These are phyloP conservation scores for Clavariopsis aquatica DNA, from an alignment of 495 filamentous ascomycete genomes.

Conservation along the genomic window DNA sequence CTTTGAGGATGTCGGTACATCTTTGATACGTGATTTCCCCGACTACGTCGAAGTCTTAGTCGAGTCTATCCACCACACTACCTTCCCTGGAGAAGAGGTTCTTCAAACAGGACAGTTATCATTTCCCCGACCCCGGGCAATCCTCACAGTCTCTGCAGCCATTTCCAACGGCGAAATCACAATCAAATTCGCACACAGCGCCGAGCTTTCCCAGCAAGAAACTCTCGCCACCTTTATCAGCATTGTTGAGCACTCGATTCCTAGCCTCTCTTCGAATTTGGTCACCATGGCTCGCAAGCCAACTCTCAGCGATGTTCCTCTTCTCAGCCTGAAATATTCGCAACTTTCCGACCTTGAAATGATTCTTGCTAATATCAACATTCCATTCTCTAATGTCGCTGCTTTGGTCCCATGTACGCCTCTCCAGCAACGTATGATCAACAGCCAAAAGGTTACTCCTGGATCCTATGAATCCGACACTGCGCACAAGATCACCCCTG, in stretches of 20 bases:
- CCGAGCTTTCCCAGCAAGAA: constrained; percentile 57
- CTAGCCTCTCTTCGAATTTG: constrained; percentile 53
- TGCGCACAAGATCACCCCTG: constrained; percentile 49
- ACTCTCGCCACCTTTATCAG: constrained; percentile 60
- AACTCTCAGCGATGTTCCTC: constrained; percentile 48
- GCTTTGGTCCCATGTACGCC: constrained; percentile 51
- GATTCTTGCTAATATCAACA: constrained; percentile 45
- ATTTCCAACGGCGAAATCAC: constrained; percentile 61
- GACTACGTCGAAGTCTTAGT: constrained; percentile 10
- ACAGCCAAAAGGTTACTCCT: constrained; percentile 52
- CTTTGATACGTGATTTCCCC: constrained; percentile 3
- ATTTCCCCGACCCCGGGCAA: constrained; percentile 12
- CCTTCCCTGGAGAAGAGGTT: constrained; percentile 1
- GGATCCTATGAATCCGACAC: constrained; percentile 52
- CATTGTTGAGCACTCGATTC: constrained; percentile 57
- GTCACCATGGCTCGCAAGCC: constrained; percentile 51
- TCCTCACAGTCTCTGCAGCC: constrained; percentile 63
- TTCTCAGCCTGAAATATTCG: constrained; percentile 42
- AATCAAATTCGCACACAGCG: constrained; percentile 64
- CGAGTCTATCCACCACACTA: constrained; percentile 13
- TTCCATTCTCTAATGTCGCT: constrained; percentile 48
- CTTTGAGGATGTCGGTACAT: background rate
- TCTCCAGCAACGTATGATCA: constrained; percentile 50
- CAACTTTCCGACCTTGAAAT: constrained; percentile 49
- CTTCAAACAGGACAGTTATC: no score